Percentiles rank a stretch among this genome's conserved stretches.
phyloP scores from a whole-genome alignment of 345 rosid genomes.

The Hibiscus syriacus region DNA sequence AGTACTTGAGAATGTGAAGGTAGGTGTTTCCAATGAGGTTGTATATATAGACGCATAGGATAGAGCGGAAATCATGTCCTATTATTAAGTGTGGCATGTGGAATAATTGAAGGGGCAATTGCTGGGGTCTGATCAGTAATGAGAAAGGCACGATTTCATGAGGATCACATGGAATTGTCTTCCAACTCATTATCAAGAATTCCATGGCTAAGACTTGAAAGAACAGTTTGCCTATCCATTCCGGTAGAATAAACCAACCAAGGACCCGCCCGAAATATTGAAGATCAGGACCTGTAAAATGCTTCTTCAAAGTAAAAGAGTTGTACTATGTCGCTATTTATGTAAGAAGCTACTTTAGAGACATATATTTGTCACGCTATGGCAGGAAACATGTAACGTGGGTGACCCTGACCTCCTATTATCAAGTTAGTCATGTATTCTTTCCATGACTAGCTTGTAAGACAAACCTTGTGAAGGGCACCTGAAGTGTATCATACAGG shows the following conservation, averaged over 20 bases:
- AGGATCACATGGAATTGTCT: constrained; percentile 1
- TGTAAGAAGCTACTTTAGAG: too few relatives aligned
- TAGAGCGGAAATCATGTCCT: not conserved
- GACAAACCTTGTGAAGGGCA: too few relatives aligned
- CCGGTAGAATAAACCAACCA: not conserved
- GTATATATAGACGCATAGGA: not conserved
- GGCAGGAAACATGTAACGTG: not conserved
- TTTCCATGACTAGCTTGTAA: too few relatives aligned
- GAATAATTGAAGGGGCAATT: not conserved
- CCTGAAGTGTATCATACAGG: too few relatives aligned
- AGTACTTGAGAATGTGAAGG: not conserved
- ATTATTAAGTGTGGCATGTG: not conserved
- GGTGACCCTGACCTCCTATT: not conserved
- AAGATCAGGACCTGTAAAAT: not conserved
- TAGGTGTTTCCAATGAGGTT: not conserved
- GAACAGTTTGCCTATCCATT: not conserved
- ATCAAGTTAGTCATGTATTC: too few relatives aligned
- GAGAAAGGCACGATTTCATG: not conserved
- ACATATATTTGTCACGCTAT: not conserved
- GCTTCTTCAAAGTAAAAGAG: not conserved
- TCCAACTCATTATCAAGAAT: not conserved
- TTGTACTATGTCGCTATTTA: not conserved
- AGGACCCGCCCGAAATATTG: not conserved
- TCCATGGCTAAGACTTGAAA: not conserved
- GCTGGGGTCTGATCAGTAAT: not conserved